A percentile compares a stretch with the other conserved stretches of the same genome.
Evolutionary conservation across 352 stramenopile species (phyloP).

Genomic region (Halophytophthora polymorphica): DNA sequence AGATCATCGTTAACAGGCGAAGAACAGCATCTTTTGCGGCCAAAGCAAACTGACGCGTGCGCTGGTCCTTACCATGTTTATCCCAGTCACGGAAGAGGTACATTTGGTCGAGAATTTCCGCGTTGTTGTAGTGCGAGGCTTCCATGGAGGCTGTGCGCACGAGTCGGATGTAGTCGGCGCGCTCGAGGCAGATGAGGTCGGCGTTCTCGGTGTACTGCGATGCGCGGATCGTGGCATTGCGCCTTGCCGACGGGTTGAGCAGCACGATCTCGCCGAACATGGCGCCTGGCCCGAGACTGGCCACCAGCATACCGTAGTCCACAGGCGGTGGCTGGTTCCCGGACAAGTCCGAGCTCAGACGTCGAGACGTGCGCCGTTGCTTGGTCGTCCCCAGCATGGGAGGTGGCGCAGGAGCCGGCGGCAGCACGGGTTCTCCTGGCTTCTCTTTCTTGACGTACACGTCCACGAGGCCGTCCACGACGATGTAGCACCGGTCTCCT

Average conservation of each 20-base stretch:
- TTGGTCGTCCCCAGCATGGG: conserved; percentile 19
- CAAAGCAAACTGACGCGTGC: neutral
- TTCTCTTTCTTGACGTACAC: conserved; percentile 68
- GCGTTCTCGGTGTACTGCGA: conserved; percentile 63
- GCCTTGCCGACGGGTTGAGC: conserved; percentile 54
- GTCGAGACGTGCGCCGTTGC: conserved; percentile 14
- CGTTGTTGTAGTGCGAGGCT: conserved; percentile 74
- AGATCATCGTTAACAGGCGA: neutral
- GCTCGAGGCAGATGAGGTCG: conserved; percentile 68
- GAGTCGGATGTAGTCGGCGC: conserved; percentile 67
- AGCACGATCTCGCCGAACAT: conserved; percentile 81
- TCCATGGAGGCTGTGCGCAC: conserved; percentile 77
- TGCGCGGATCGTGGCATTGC: conserved; percentile 70
- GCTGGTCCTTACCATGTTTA: conserved; percentile 44
- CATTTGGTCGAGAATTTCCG: conserved; percentile 75
- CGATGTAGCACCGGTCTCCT: conserved; percentile 74
- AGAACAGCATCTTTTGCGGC: neutral
- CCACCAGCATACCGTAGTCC: conserved; percentile 59
- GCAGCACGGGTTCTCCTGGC: conserved; percentile 15
- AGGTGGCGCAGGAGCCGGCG: conserved; percentile 6
- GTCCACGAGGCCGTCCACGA: conserved; percentile 71
- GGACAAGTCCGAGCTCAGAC: conserved; percentile 16
- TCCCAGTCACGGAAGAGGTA: conserved; percentile 65
- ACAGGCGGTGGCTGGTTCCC: conserved; percentile 5
- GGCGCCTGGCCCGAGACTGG: conserved; percentile 58